Percentiles rank a stretch among this genome's conserved stretches.
Evolutionary conservation across 148 eudicot genomes (phyloP).

Genomic region (Rhododendron vialii): DNA sequence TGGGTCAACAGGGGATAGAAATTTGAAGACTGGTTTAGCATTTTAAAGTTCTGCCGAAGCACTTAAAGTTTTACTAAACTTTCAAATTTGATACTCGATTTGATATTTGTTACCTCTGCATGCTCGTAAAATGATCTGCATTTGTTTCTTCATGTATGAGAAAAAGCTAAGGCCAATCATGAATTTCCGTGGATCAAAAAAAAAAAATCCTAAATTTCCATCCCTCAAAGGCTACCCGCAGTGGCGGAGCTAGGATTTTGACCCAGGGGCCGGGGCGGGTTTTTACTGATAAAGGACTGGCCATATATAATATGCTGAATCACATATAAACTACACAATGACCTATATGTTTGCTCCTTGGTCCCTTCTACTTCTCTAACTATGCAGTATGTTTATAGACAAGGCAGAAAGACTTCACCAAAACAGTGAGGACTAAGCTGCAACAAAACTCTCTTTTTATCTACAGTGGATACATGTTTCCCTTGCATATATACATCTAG

Average conservation of each 20-base stretch:
- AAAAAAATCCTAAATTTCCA: background rate
- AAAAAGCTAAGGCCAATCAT: background rate
- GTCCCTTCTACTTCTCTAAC: background rate
- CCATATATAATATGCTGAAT: background rate
- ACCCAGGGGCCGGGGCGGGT: background rate
- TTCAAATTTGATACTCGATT: background rate
- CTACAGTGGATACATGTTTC: slow-evolving; percentile 11
- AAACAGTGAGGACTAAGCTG: slow-evolving; percentile 14
- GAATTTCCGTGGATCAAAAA: too few species aligned
- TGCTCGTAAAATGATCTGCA: background rate
- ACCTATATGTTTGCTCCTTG: background rate
- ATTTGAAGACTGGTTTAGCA: background rate
- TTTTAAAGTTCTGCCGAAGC: background rate
- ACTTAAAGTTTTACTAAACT: background rate
- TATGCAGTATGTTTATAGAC: background rate
- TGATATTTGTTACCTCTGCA: background rate
- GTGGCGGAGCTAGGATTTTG: too few species aligned
- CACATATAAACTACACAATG: background rate
- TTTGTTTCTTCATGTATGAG: background rate
- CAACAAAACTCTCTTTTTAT: slow-evolving; percentile 10
- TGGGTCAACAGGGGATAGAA: too few species aligned
- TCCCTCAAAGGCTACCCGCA: background rate
- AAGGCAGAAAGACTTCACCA: background rate
- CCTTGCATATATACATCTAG: slow-evolving; percentile 38
- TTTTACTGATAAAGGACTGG: background rate